A percentile compares a stretch with the other conserved stretches of the same genome.
Evolutionary conservation across 1,284 basidiomycete species (phyloP).

Genomic region (Austroboletus olivaceoglutinosus): DNA sequence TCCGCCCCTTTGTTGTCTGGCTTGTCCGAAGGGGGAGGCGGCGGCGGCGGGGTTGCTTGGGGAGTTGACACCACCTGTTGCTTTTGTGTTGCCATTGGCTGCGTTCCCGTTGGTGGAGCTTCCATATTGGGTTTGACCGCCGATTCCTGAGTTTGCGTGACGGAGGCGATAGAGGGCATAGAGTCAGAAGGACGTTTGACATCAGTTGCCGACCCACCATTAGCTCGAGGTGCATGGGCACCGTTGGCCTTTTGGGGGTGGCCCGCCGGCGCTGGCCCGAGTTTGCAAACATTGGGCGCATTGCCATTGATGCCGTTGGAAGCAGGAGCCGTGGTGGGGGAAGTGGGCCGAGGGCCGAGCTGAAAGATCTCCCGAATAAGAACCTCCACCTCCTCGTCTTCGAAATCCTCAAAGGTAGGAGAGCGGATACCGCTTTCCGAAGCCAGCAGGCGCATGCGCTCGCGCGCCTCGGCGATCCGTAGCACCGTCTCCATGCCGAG

Average conservation of each 20-base stretch:
- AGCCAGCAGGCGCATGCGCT: slow-evolving; percentile 36
- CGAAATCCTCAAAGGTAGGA: slow-evolving; percentile 38
- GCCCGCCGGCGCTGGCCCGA: slow-evolving; percentile 17
- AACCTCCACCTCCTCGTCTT: slow-evolving; percentile 36
- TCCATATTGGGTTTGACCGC: background rate
- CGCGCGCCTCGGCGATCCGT: slow-evolving; percentile 48
- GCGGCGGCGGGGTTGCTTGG: background rate
- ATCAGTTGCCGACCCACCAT: slow-evolving; percentile 33
- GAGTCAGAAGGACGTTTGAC: slow-evolving; percentile 19
- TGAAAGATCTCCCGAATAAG: slow-evolving; percentile 41
- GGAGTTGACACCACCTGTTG: background rate
- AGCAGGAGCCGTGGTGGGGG: slow-evolving; percentile 15
- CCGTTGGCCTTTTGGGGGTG: slow-evolving; percentile 21
- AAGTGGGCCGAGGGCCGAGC: slow-evolving; percentile 30
- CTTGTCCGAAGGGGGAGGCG: slow-evolving; percentile 11
- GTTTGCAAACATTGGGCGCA: slow-evolving; percentile 19
- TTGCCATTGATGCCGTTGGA: slow-evolving; percentile 14
- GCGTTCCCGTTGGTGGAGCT: background rate
- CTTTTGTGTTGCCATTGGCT: no score
- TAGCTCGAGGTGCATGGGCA: slow-evolving; percentile 18
- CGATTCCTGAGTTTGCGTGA: slow-evolving; percentile 2
- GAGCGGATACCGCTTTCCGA: slow-evolving; percentile 37
- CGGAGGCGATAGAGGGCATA: slow-evolving; percentile 19
- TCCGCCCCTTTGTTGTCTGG: slow-evolving; percentile 6
- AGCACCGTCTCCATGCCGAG: slow-evolving; percentile 51